phyloP scores from a whole-genome alignment of 2,329 filamentous ascomycete species.

The Pseudogymnoascus sp. region DNA sequence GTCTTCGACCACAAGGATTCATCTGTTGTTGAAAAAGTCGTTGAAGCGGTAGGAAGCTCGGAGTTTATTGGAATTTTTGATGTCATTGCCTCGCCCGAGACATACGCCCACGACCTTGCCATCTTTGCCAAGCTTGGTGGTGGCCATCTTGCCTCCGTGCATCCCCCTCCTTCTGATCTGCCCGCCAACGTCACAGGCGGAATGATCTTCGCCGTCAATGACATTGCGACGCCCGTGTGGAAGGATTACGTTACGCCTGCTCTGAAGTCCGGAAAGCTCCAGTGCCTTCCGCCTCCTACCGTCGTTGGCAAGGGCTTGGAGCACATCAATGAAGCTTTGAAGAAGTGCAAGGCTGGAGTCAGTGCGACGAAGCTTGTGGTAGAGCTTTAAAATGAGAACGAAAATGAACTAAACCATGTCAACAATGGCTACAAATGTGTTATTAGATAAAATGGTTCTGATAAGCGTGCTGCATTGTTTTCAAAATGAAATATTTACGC shows the following conservation, averaged over 20 bases:
- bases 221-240: constrained; percentile 22
- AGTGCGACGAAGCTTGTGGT: constrained; percentile 25
- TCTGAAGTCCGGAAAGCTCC: constrained; percentile 18
- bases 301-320: constrained; percentile 24
- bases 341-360: constrained; percentile 20
- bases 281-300: constrained; percentile 19
- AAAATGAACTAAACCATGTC: background rate
- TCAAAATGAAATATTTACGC: too few species aligned
- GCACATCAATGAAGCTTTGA: constrained; percentile 20
- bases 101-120: constrained; percentile 19
- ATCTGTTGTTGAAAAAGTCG: constrained; percentile 18
- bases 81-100: constrained; percentile 16
- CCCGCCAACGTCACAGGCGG: constrained; percentile 21
- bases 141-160: constrained; percentile 30
- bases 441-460: background rate
- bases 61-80: constrained; percentile 26
- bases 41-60: constrained; percentile 11
- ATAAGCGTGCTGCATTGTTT: background rate
- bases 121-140: constrained; percentile 25
- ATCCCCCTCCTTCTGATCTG: constrained; percentile 26
- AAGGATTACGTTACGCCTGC: constrained; percentile 22
- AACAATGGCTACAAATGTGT: background rate
- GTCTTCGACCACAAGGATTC: constrained; percentile 23
- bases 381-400: constrained; percentile 13
- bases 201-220: constrained; percentile 27